Evolutionary conservation across 305 asterid genomes (phyloP).

Genomic region (Fraxinus platypoda): DNA sequence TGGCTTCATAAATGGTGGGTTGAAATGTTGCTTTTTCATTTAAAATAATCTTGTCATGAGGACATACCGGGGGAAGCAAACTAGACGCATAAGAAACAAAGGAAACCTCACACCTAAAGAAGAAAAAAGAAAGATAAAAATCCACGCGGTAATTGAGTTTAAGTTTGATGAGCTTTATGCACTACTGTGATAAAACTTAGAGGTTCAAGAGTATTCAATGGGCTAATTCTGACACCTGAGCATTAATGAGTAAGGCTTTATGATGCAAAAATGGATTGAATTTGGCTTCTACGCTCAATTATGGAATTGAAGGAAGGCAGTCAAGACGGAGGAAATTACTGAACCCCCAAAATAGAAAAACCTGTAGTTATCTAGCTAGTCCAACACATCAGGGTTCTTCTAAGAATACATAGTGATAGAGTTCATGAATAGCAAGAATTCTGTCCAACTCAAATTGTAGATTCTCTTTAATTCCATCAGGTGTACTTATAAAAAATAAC

Average conservation of each 20-base stretch:
- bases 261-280: not conserved
- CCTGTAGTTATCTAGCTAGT: not conserved
- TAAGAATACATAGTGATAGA: not conserved
- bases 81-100: not conserved
- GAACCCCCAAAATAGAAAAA: not conserved
- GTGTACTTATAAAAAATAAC: not conserved
- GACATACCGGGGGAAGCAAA: not conserved
- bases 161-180: not conserved
- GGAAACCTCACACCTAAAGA: not conserved
- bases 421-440: not conserved
- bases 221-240: not conserved
- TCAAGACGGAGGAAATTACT: not conserved
- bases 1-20: not conserved
- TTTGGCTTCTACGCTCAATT: not conserved
- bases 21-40: not conserved
- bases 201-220: not conserved
- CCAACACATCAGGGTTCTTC: not conserved
- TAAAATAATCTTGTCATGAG: not conserved
- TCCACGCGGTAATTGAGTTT: not conserved
- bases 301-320: not conserved
- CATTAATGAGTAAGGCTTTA: constrained; percentile 1
- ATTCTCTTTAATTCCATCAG: not conserved
- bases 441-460: not conserved
- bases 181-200: not conserved
- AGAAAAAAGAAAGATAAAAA: not conserved